These are phyloP conservation scores for Furculomyces boomerangus DNA, from an alignment of 371 early-diverging fungal species.

Conservation along the genomic window DNA sequence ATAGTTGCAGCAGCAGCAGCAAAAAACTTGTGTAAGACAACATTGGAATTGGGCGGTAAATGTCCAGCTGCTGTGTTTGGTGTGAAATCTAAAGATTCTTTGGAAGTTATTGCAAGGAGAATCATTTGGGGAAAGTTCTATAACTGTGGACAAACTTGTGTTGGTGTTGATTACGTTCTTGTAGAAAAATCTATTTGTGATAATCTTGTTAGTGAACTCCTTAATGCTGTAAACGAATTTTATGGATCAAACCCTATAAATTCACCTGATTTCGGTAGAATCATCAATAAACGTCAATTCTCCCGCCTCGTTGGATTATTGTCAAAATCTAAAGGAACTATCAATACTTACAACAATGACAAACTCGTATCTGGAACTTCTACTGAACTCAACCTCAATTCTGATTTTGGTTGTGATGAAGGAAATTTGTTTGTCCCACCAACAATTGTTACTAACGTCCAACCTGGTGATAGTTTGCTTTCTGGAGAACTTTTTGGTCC, in stretches of 20 bases:
- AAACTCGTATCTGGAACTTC: too few species aligned
- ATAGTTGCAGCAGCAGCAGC: conserved; percentile 61
- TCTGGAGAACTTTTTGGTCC: conserved; percentile 73
- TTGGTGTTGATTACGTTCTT: conserved; percentile 73
- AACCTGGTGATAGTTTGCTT: conserved; percentile 30
- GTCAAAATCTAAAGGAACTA: conserved; percentile 27
- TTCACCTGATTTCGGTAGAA: conserved; percentile 39
- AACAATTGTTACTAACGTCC: conserved; percentile 38
- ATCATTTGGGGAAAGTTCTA: conserved; percentile 65
- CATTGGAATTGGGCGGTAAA: conserved; percentile 82
- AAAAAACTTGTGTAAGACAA: conserved; percentile 46
- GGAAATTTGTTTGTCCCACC: conserved; percentile 48
- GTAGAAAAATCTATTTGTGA: conserved; percentile 31
- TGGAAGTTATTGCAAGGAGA: conserved; percentile 45
- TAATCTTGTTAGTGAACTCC: conserved; percentile 28
- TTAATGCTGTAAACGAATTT: conserved; percentile 20
- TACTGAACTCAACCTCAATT: too few species aligned
- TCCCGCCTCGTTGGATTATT: conserved; percentile 44
- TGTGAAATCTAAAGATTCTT: conserved; percentile 18
- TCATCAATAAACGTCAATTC: conserved; percentile 53
- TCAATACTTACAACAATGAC: conserved; percentile 32
- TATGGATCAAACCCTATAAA: conserved; percentile 32
- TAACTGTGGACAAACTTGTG: conserved; percentile 80
- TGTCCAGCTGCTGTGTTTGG: conserved; percentile 54
- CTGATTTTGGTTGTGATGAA: too few species aligned